Percentiles rank a stretch among this genome's conserved stretches.
Evolutionary conservation across 768 basidiomycete genomes (phyloP).

Genomic region (Auriscalpium orientale): DNA sequence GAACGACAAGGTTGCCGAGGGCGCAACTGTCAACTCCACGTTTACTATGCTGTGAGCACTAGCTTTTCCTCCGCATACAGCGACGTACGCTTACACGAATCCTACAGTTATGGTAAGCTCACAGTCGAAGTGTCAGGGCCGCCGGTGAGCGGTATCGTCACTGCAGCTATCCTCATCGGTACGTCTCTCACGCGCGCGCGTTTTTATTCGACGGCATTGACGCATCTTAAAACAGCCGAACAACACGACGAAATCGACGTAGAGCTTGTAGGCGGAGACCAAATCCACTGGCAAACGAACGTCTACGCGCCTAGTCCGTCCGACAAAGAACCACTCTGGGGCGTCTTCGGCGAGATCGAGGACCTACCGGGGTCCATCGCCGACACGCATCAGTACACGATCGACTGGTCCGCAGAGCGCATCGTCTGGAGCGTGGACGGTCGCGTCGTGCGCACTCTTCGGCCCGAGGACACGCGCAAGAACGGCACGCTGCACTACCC

Average conservation of each 20-base stretch:
- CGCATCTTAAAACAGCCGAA: neutral
- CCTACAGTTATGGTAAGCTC: constrained; percentile 28
- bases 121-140: constrained; percentile 29
- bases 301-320: constrained; percentile 27
- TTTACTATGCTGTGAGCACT: constrained; percentile 24
- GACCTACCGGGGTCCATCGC: constrained; percentile 17
- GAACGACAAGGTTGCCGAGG: constrained; percentile 29
- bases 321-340: constrained; percentile 28
- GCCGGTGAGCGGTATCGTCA: constrained; percentile 27
- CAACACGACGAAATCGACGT: constrained; percentile 35
- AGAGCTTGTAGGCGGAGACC: constrained; percentile 33
- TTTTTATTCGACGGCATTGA: neutral
- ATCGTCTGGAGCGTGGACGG: constrained; percentile 37
- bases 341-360: constrained; percentile 29
- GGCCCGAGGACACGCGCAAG: constrained; percentile 21
- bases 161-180: constrained; percentile 36
- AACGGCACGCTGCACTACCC: constrained; percentile 31
- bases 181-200: neutral
- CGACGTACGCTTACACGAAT: neutral
- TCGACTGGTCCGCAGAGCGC: constrained; percentile 32
- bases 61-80: neutral
- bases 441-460: constrained; percentile 24
- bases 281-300: constrained; percentile 34
- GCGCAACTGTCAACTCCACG: constrained; percentile 36
- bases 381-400: constrained; percentile 27